A percentile compares a stretch with the other conserved stretches of the same genome.
Evolutionary conservation across 257 asterid genomes (phyloP).

Genomic region (Dorcoceras hygrometricum): DNA sequence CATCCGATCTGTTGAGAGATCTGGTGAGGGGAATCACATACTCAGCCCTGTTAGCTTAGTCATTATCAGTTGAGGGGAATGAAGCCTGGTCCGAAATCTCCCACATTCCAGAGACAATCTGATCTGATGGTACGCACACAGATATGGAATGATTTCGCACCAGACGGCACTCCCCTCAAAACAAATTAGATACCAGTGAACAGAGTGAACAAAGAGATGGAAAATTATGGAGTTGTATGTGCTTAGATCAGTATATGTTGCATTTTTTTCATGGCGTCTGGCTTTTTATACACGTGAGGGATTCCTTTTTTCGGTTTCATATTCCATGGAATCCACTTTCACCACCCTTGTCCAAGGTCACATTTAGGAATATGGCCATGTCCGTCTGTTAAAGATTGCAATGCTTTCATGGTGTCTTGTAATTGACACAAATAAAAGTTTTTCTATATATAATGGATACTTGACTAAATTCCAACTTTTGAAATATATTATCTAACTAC

Average conservation of each 20-base stretch:
- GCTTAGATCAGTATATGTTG: neutral
- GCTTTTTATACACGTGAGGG: neutral
- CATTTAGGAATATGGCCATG: neutral
- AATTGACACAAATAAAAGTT: too few species aligned
- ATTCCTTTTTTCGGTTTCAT: neutral
- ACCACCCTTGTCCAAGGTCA: neutral
- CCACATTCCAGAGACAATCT: neutral
- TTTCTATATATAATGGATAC: neutral
- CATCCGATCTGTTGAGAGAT: neutral
- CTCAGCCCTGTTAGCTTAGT: too few species aligned
- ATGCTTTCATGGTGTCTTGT: neutral
- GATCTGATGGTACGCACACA: too few species aligned
- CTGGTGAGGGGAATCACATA: neutral
- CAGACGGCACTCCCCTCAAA: constrained; percentile 18
- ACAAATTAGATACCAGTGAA: neutral
- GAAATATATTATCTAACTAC: too few species aligned
- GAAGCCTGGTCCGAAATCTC: neutral
- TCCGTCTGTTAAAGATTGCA: neutral
- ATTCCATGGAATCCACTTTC: neutral
- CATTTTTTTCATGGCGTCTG: neutral
- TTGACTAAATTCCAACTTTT: too few species aligned
- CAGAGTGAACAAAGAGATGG: neutral
- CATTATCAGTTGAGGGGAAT: neutral
- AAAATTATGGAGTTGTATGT: neutral
- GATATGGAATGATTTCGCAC: constrained; percentile 1